Percentiles rank a stretch among this genome's conserved stretches.
These are phyloP conservation scores for Kernera saxatilis DNA, from an alignment of 345 rosid genomes.

Conservation along the genomic window DNA sequence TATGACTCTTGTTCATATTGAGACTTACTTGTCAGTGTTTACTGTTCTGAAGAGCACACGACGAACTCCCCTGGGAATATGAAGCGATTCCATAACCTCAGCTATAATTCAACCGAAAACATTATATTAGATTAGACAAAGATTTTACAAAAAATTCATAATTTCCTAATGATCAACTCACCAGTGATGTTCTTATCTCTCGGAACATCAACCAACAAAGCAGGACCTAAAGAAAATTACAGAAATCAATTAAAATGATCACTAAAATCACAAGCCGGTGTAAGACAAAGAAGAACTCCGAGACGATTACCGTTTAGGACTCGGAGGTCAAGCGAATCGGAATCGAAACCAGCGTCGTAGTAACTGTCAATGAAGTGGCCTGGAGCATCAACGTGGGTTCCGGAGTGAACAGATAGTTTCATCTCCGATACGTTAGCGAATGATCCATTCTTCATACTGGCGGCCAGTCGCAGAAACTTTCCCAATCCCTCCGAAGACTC, in stretches of 20 bases:
- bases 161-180: constrained; percentile 15
- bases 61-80: constrained; percentile 71
- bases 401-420: constrained; percentile 83
- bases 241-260: neutral
- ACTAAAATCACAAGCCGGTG: neutral
- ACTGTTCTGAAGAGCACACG: constrained; percentile 83
- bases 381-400: constrained; percentile 94
- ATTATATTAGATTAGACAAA: neutral
- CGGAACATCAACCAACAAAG: constrained; percentile 53
- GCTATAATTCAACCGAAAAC: constrained; percentile 24
- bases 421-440: constrained; percentile 76
- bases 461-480: constrained; percentile 52
- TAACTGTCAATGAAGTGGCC: constrained; percentile 83
- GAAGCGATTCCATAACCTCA: constrained; percentile 73
- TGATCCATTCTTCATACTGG: constrained; percentile 93
- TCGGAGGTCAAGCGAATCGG: constrained; percentile 79
- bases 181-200: constrained; percentile 65
- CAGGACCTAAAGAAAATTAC: constrained; percentile 37
- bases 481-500: constrained; percentile 47
- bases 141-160: neutral
- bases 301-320: constrained; percentile 47
- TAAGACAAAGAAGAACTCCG: neutral
- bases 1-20: neutral
- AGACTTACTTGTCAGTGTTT: constrained; percentile 71
- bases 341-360: constrained; percentile 88